These are phyloP conservation scores for Sporothrix pseudoabietina DNA, from an alignment of 2,329 filamentous ascomycete species.

Conservation along the genomic window DNA sequence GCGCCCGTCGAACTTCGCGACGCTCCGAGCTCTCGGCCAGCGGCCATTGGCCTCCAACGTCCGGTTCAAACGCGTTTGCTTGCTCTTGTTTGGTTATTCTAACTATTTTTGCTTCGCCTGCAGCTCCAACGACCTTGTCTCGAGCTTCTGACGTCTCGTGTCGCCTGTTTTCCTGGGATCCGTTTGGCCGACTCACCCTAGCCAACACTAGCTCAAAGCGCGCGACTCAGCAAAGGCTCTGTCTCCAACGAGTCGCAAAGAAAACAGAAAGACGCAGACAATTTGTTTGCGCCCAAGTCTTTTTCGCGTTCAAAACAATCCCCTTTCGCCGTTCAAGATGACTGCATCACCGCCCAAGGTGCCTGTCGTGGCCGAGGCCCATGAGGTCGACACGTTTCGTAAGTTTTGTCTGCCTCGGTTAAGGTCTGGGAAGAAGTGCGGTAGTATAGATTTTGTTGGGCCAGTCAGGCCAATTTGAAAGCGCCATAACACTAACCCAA, in stretches of 20 bases:
- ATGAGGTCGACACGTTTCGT: slow-evolving; percentile 74
- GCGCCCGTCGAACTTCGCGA: not conserved
- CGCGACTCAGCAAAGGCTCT: slow-evolving; percentile 16
- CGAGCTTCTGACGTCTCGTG: slow-evolving; percentile 10
- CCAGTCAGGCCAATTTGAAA: slow-evolving; percentile 14
- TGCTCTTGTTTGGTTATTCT: not conserved
- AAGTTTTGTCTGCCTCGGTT: slow-evolving; percentile 42
- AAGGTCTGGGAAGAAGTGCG: slow-evolving; percentile 16
- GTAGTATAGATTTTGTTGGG: slow-evolving; percentile 31
- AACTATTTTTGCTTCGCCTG: slow-evolving; percentile 11
- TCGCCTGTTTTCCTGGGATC: not conserved
- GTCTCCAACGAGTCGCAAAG: slow-evolving; percentile 11
- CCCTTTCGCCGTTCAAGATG: slow-evolving; percentile 44
- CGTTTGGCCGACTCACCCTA: slow-evolving; percentile 1
- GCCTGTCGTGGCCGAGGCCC: slow-evolving; percentile 72
- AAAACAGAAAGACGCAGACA: not conserved
- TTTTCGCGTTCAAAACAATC: not conserved
- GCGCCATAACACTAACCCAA: slow-evolving; percentile 32
- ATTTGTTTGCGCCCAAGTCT: not conserved
- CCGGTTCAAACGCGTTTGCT: not conserved
- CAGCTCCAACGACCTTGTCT: slow-evolving; percentile 8
- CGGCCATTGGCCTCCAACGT: not conserved
- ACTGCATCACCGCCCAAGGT: slow-evolving; percentile 46
- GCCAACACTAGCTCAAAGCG: slow-evolving; percentile 23
- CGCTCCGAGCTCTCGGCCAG: not conserved